A percentile compares a stretch with the other conserved stretches of the same genome.
These are phyloP conservation scores for Alnus rubra DNA, from an alignment of 306 rosid genomes.

Conservation along the genomic window DNA sequence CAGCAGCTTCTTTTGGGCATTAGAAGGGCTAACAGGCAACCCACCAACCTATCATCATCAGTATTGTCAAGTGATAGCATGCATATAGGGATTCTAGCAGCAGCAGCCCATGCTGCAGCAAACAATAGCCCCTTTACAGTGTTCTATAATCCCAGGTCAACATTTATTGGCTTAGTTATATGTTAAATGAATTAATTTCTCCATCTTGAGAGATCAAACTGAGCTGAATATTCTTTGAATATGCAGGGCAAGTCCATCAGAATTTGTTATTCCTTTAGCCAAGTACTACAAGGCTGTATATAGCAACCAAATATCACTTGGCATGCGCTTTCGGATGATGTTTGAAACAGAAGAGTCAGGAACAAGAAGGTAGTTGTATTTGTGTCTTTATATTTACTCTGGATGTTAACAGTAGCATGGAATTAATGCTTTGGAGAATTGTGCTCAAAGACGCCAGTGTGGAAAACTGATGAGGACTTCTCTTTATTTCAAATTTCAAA, in stretches of 20 bases:
- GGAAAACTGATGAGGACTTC: constrained; percentile 1
- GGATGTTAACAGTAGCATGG: background rate
- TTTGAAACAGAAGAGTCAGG: constrained; percentile 98
- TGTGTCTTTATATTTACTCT: constrained; percentile 7
- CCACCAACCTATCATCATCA: constrained; percentile 77
- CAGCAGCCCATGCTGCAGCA: constrained; percentile 97
- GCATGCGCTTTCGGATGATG: constrained; percentile 99
- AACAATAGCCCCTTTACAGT: constrained; percentile 84
- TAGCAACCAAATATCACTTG: constrained; percentile 84
- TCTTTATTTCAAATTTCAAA: constrained; percentile 17
- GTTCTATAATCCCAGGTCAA: constrained; percentile 91
- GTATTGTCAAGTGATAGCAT: constrained; percentile 93
- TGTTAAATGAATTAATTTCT: constrained; percentile 18
- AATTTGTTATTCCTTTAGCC: constrained; percentile 95
- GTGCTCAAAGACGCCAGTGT: background rate
- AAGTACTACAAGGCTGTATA: constrained; percentile 96
- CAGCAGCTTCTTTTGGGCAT: constrained; percentile 95
- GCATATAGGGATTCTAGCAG: constrained; percentile 98
- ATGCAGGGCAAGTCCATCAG: constrained; percentile 98
- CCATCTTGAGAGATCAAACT: background rate
- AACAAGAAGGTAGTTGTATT: constrained; percentile 79
- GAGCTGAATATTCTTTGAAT: constrained; percentile 18
- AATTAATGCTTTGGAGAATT: background rate
- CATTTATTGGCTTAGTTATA: background rate
- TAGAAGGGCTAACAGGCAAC: constrained; percentile 92